phyloP scores from a whole-genome alignment of 2,329 filamentous ascomycete genomes.

The Diaporthe batatas region DNA sequence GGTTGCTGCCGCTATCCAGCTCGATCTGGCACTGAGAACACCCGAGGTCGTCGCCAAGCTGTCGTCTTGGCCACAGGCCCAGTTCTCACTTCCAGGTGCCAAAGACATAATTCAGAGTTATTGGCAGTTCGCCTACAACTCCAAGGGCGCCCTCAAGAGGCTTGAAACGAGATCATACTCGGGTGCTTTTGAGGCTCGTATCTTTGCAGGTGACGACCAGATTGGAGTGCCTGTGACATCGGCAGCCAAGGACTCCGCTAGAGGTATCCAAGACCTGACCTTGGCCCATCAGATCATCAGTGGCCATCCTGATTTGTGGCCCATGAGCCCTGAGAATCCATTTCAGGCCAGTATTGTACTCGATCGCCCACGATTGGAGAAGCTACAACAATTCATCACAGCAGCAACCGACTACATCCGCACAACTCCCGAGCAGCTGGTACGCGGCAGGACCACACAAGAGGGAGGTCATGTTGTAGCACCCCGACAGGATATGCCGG shows the following conservation, averaged over 20 bases:
- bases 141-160: neutral
- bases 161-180: neutral
- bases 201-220: neutral
- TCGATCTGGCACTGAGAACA: constrained; percentile 18
- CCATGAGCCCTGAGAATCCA: neutral
- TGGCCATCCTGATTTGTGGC: constrained; percentile 27
- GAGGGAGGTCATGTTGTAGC: neutral
- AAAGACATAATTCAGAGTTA: neutral
- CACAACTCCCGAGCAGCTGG: neutral
- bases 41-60: neutral
- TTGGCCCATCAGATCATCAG: constrained; percentile 14
- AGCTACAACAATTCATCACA: neutral
- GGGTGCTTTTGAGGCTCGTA: constrained; percentile 9
- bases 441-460: neutral
- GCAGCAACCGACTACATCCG: constrained; percentile 22
- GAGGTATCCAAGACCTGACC: neutral
- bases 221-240: constrained; percentile 4
- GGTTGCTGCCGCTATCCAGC: constrained; percentile 19
- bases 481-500: neutral
- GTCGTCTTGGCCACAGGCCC: neutral
- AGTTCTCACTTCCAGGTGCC: neutral
- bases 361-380: neutral
- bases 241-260: neutral
- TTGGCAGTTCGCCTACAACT: constrained; percentile 9
- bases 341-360: constrained; percentile 35